Conservation (phyloP, 2,329 filamentous ascomycete species). For the Furcasterigmium furcatum region DNA sequence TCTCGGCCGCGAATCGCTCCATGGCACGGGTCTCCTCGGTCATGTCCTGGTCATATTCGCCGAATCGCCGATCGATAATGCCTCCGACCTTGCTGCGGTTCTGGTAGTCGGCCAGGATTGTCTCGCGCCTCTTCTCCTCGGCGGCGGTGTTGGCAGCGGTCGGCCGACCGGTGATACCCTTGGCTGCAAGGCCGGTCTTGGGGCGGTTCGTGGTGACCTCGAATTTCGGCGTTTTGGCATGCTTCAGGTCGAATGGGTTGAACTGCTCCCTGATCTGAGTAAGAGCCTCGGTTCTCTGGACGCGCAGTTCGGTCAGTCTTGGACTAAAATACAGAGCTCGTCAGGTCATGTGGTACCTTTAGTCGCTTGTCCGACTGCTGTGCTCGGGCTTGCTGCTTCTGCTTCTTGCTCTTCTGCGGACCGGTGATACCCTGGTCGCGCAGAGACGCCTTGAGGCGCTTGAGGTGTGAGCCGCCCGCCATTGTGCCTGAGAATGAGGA, state of each 20-base stretch:
- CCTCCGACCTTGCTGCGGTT: conserved; percentile 87
- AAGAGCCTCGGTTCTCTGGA: conserved; percentile 70
- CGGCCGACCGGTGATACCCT: conserved; percentile 68
- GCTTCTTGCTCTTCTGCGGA: conserved; percentile 92
- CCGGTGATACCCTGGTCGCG: conserved; percentile 86
- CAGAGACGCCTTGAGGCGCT: conserved; percentile 88
- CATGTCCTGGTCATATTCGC: conserved; percentile 93
- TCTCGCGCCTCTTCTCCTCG: conserved; percentile 75
- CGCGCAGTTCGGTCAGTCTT: too few relatives aligned
- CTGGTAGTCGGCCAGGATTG: conserved; percentile 86
- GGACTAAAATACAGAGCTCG: too few relatives aligned
- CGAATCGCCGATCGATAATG: conserved; percentile 88
- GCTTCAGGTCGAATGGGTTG: conserved; percentile 96
- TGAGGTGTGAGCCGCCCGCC: conserved; percentile 87
- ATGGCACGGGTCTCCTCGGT: conserved; percentile 89
- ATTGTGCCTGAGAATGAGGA: conserved; percentile 46
- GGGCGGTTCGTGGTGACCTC: conserved; percentile 71
- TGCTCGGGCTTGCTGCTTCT: conserved; percentile 72
- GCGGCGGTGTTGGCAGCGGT: conserved; percentile 81
- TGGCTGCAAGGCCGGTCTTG: conserved; percentile 45
- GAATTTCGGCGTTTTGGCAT: conserved; percentile 76
- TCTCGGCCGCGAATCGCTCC: conserved; percentile 86
- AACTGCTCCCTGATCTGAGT: conserved; percentile 90
- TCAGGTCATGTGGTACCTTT: neutral
- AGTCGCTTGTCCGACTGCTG: conserved; percentile 69